Conservation (phyloP, 2,329 filamentous ascomycete genomes). For the Colletotrichum melonis region DNA sequence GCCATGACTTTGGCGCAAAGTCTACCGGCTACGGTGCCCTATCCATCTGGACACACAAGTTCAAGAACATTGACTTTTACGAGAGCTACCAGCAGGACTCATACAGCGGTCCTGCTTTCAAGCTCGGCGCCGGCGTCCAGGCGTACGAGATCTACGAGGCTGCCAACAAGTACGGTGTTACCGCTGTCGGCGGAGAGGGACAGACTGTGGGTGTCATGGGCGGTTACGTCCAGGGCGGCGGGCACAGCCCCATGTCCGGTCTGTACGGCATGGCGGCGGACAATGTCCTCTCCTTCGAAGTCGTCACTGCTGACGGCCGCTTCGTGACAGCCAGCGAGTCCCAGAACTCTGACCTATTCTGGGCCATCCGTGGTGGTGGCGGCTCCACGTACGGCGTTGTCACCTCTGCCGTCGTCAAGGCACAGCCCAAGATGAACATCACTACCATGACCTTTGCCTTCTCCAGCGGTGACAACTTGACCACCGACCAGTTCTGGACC, state of each 20-base stretch:
- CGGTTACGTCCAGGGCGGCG: slow-evolving; percentile 71
- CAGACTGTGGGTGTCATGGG: slow-evolving; percentile 68
- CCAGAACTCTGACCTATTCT: slow-evolving; percentile 69
- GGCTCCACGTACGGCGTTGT: slow-evolving; percentile 62
- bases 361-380: slow-evolving; percentile 68
- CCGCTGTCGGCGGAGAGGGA: slow-evolving; percentile 65
- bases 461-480: slow-evolving; percentile 33
- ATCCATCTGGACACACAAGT: slow-evolving; percentile 64
- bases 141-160: slow-evolving; percentile 61
- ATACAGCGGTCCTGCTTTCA: slow-evolving; percentile 34
- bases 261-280: slow-evolving; percentile 70
- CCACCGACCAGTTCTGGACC: slow-evolving; percentile 45
- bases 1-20: slow-evolving; percentile 58
- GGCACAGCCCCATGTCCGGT: slow-evolving; percentile 66
- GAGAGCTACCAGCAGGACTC: slow-evolving; percentile 32
- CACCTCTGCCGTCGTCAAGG: slow-evolving; percentile 63
- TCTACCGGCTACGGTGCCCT: slow-evolving; percentile 62
- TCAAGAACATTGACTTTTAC: slow-evolving; percentile 48
- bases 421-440: slow-evolving; percentile 55
- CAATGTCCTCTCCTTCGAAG: slow-evolving; percentile 68
- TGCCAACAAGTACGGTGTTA: slow-evolving; percentile 56
- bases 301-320: slow-evolving; percentile 64
- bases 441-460: slow-evolving; percentile 59
- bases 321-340: slow-evolving; percentile 63
- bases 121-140: slow-evolving; percentile 61